A percentile compares a stretch with the other conserved stretches of the same genome.
Evolutionary conservation across 2,329 filamentous ascomycete species (phyloP).

Genomic region (Grosmannia serpens): DNA sequence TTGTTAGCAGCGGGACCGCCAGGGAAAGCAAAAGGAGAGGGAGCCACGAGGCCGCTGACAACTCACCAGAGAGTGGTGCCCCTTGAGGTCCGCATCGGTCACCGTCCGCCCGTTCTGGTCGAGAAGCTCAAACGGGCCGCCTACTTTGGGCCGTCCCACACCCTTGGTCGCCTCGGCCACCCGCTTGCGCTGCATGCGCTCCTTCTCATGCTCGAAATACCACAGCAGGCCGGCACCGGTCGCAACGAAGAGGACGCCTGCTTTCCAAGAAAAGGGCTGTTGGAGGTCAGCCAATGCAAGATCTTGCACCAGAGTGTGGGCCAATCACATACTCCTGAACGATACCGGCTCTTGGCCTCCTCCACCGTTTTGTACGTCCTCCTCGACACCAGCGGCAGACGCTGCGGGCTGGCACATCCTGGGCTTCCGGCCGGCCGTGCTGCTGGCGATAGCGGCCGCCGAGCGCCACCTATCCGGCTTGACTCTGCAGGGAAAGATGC

Average conservation of each 20-base stretch:
- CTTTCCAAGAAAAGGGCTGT: slow-evolving; percentile 88
- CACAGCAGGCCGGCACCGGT: slow-evolving; percentile 68
- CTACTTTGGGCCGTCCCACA: slow-evolving; percentile 84
- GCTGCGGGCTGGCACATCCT: slow-evolving; percentile 12
- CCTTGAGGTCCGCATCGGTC: slow-evolving; percentile 70
- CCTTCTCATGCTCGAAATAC: slow-evolving; percentile 92
- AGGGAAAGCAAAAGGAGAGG: neutral
- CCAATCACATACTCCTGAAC: slow-evolving; percentile 35
- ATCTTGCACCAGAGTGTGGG: too few species aligned
- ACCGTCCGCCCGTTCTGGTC: slow-evolving; percentile 74
- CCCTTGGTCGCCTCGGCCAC: slow-evolving; percentile 89
- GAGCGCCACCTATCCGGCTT: neutral
- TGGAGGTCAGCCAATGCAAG: neutral
- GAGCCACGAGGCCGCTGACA: neutral
- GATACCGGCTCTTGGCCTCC: slow-evolving; percentile 46
- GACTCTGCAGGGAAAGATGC: neutral
- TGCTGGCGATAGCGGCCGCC: slow-evolving; percentile 1
- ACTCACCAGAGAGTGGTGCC: slow-evolving; percentile 68
- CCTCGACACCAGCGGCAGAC: slow-evolving; percentile 22
- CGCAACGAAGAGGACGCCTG: slow-evolving; percentile 71
- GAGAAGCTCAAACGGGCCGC: slow-evolving; percentile 69
- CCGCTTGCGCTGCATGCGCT: slow-evolving; percentile 76
- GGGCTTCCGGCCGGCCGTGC: neutral
- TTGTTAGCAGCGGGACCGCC: neutral
- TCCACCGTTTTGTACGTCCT: slow-evolving; percentile 42